Evolutionary conservation across 257 asterid genomes (phyloP).

Genomic region (Coffea eugenioides): DNA sequence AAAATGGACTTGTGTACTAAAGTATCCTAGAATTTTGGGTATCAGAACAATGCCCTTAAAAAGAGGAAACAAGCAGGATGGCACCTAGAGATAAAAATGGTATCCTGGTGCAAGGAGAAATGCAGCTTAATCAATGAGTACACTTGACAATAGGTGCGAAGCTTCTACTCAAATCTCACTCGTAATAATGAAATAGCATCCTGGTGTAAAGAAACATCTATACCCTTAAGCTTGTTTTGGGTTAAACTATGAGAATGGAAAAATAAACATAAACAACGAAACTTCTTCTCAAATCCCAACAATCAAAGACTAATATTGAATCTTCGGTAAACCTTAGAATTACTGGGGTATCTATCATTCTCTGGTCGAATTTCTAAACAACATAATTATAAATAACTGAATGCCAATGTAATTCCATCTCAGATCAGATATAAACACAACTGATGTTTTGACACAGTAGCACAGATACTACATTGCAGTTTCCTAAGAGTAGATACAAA

Average conservation of each 20-base stretch:
- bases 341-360: not conserved
- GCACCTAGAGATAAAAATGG: not conserved
- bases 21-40: too few species aligned
- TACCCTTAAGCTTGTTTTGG: not conserved
- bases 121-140: not conserved
- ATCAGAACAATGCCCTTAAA: too few species aligned
- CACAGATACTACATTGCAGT: not conserved
- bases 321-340: not conserved
- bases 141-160: not conserved
- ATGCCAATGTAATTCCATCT: not conserved
- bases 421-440: not conserved
- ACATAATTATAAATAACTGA: not conserved
- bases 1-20: too few species aligned
- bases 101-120: not conserved
- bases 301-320: not conserved
- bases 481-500: not conserved
- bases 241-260: constrained; percentile 1
- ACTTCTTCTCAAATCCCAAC: not conserved
- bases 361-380: not conserved
- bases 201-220: not conserved
- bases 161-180: not conserved
- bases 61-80: too few species aligned
- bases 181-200: not conserved
- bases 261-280: not conserved
- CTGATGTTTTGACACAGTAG: not conserved